A percentile compares a stretch with the other conserved stretches of the same genome.
Conservation (phyloP, 2,329 filamentous ascomycete genomes). For the Colletotrichum liriopes region DNA sequence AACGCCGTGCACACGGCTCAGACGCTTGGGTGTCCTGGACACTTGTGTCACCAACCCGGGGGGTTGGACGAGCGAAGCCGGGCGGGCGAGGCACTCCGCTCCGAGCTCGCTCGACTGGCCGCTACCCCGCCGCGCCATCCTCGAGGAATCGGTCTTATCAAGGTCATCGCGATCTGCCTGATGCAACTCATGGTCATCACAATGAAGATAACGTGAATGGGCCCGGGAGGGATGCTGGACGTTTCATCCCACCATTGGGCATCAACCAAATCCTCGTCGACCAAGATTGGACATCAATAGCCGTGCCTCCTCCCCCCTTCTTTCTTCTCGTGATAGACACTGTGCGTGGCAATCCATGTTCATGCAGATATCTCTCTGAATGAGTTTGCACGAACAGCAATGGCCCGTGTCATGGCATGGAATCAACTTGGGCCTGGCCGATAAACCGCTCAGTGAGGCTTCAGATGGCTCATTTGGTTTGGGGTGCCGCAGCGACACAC, state of each 20-base stretch:
- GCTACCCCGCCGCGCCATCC: not conserved
- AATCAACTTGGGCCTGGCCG: not conserved
- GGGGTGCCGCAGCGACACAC: not conserved
- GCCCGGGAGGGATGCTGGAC: not conserved
- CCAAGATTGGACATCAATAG: not conserved
- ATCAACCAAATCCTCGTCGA: not conserved
- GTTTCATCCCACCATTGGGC: conserved; percentile 1
- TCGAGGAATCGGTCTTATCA: conserved; percentile 4
- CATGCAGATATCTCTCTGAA: not conserved
- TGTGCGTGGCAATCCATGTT: not conserved
- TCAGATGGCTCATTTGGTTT: not conserved
- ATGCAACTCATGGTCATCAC: not conserved
- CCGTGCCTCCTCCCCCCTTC: not conserved
- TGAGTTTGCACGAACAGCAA: not conserved
- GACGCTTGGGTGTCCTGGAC: not conserved
- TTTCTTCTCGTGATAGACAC: not conserved
- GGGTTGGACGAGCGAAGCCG: conserved; percentile 13
- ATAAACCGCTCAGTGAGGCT: not conserved
- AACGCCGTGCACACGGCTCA: not conserved
- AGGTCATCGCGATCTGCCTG: not conserved
- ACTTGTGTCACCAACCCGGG: not conserved
- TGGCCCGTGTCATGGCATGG: not conserved
- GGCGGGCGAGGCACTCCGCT: not conserved
- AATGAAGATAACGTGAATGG: conserved; percentile 9
- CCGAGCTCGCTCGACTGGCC: conserved; percentile 9